Percentiles rank a stretch among this genome's conserved stretches.
Conservation (phyloP, 345 rosid species). For the Aurinia saxatilis region DNA sequence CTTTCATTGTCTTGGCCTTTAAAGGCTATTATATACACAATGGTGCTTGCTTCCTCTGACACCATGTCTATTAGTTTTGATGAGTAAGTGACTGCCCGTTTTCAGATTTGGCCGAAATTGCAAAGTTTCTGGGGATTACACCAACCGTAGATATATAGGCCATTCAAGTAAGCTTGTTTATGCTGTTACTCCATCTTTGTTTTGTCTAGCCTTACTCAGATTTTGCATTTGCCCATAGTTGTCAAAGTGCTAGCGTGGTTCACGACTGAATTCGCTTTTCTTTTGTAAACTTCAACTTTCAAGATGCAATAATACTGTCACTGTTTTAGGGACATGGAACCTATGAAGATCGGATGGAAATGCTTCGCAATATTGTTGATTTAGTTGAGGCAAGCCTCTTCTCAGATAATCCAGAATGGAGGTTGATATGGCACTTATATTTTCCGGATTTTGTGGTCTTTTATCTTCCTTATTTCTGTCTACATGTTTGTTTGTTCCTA, state of each 20-base stretch:
- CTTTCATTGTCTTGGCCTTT: too few species aligned
- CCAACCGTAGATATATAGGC: conserved; percentile 76
- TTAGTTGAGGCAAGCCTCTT: conserved; percentile 91
- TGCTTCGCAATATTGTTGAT: conserved; percentile 87
- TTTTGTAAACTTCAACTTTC: background rate
- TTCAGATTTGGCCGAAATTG: conserved; percentile 91
- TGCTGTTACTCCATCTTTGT: background rate
- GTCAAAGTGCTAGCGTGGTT: too few species aligned
- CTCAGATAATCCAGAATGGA: conserved; percentile 96
- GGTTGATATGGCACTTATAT: conserved; percentile 78
- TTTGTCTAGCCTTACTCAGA: background rate
- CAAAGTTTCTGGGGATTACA: conserved; percentile 87
- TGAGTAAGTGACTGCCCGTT: background rate
- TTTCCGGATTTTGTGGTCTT: conserved; percentile 57
- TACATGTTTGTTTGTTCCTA: background rate
- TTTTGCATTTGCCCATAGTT: too few species aligned
- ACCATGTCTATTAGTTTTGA: too few species aligned
- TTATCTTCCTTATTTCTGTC: too few species aligned
- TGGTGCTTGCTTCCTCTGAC: too few species aligned
- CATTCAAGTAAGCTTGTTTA: conserved; percentile 51
- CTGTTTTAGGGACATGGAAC: conserved; percentile 76
- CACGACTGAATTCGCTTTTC: too few species aligned
- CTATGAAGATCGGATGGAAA: conserved; percentile 91
- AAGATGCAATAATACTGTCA: background rate
- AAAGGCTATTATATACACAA: too few species aligned